Percentiles rank a stretch among this genome's conserved stretches.
Evolutionary conservation across 495 filamentous ascomycete species (phyloP).

Genomic region (Podospora conica): DNA sequence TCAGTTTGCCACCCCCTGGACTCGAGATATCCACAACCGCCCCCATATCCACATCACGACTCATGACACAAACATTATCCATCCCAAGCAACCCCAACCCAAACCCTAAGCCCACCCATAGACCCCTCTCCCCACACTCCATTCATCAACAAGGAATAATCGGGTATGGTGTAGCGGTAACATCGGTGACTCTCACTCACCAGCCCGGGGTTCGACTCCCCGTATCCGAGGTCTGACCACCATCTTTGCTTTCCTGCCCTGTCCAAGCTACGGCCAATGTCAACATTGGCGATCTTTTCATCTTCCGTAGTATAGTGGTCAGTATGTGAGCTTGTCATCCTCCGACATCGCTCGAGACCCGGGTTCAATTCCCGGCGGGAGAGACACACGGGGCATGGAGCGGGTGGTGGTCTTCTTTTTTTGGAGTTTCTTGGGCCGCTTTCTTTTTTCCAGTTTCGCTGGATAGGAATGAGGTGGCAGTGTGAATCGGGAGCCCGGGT

Average conservation of each 20-base stretch:
- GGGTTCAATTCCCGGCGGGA: neutral
- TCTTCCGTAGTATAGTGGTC: neutral
- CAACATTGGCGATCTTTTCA: neutral
- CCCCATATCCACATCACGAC: neutral
- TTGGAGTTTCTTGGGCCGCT: neutral
- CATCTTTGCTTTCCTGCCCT: neutral
- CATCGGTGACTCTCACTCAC: neutral
- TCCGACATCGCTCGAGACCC: neutral
- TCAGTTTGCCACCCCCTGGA: neutral
- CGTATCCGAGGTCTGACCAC: neutral
- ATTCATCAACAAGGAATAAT: neutral
- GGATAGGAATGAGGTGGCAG: neutral
- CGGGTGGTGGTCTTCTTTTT: neutral
- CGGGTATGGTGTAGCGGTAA: neutral
- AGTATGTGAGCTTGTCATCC: neutral
- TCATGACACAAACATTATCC: neutral
- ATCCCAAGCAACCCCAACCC: neutral
- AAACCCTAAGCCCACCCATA: neutral
- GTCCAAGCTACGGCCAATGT: neutral
- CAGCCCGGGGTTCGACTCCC: neutral
- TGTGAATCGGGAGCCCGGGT: too few species aligned
- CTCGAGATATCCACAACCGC: too few species aligned
- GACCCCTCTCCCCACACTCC: neutral
- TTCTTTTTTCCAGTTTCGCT: neutral
- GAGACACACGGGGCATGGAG: neutral